These are phyloP conservation scores for Camelina sativa DNA, from an alignment of 345 rosid species.

Conservation along the genomic window DNA sequence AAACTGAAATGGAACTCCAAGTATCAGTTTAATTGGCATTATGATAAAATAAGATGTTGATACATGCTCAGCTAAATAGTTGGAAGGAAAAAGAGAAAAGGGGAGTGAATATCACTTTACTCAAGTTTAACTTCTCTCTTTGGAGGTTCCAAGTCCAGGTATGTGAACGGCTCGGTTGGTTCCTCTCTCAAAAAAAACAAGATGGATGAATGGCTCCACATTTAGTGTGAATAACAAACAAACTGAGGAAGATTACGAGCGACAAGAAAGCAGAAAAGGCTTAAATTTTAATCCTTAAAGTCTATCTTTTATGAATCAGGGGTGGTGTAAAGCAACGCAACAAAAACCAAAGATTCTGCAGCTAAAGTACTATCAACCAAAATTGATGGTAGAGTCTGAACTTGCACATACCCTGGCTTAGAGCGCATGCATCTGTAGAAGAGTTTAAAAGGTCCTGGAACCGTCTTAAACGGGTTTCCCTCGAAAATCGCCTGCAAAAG, in stretches of 20 bases:
- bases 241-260: not conserved
- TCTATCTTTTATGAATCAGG: conserved; percentile 5
- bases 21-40: conserved; percentile 33
- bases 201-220: conserved; percentile 25
- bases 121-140: conserved; percentile 73
- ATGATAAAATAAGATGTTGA: conserved; percentile 19
- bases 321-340: not conserved
- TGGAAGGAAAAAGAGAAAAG: not conserved
- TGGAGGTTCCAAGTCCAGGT: conserved; percentile 83
- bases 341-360: not conserved
- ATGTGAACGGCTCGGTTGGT: conserved; percentile 82
- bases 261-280: conserved; percentile 2
- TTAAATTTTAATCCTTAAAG: not conserved
- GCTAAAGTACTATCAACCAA: conserved; percentile 4
- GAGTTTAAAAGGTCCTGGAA: conserved; percentile 96
- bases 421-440: conserved; percentile 96
- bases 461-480: conserved; percentile 97
- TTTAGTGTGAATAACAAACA: not conserved
- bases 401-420: conserved; percentile 79
- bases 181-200: conserved; percentile 73
- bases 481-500: conserved; percentile 83
- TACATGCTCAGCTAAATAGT: conserved; percentile 31
- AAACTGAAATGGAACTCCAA: conserved; percentile 2
- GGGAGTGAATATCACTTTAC: conserved; percentile 40
- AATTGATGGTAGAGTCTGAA: conserved; percentile 7